Evolutionary conservation across 2,329 filamentous ascomycete species (phyloP).

Genomic region (Stemphylium beticola): DNA sequence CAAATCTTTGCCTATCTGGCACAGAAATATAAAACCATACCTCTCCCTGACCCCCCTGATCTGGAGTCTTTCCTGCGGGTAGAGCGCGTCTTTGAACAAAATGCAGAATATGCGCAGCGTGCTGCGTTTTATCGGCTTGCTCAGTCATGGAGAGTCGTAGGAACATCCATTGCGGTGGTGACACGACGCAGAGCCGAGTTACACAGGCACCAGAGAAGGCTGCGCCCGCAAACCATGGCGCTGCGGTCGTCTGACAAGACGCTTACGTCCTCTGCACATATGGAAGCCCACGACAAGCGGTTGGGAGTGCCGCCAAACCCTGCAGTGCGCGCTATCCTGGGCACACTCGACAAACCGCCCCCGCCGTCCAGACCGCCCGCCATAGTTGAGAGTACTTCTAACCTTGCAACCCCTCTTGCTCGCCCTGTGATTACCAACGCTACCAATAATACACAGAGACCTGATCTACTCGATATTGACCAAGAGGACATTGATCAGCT

Average conservation of each 20-base stretch:
- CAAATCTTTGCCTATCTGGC: constrained; percentile 52
- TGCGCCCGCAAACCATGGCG: constrained; percentile 29
- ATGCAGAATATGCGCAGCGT: constrained; percentile 60
- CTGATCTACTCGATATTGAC: constrained; percentile 45
- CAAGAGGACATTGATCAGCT: constrained; percentile 45
- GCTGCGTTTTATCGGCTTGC: constrained; percentile 59
- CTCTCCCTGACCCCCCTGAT: constrained; percentile 47
- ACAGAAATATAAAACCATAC: constrained; percentile 52
- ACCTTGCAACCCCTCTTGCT: constrained; percentile 62
- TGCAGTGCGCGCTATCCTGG: constrained; percentile 41
- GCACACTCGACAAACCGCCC: constrained; percentile 41
- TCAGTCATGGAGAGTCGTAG: constrained; percentile 65
- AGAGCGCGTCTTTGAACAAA: constrained; percentile 57
- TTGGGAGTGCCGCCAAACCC: constrained; percentile 32
- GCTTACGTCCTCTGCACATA: constrained; percentile 19
- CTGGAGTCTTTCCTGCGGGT: constrained; percentile 46
- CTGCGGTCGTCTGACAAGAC: constrained; percentile 12
- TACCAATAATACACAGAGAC: constrained; percentile 9
- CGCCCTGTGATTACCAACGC: constrained; percentile 45
- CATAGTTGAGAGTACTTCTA: constrained; percentile 57
- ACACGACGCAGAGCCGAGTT: constrained; percentile 49
- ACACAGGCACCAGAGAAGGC: constrained; percentile 36
- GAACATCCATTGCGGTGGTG: constrained; percentile 58
- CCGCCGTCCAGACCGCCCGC: constrained; percentile 37
- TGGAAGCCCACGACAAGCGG: constrained; percentile 31